These are phyloP conservation scores for Drechslera avenae DNA, from an alignment of 2,329 filamentous ascomycete species.

Conservation along the genomic window DNA sequence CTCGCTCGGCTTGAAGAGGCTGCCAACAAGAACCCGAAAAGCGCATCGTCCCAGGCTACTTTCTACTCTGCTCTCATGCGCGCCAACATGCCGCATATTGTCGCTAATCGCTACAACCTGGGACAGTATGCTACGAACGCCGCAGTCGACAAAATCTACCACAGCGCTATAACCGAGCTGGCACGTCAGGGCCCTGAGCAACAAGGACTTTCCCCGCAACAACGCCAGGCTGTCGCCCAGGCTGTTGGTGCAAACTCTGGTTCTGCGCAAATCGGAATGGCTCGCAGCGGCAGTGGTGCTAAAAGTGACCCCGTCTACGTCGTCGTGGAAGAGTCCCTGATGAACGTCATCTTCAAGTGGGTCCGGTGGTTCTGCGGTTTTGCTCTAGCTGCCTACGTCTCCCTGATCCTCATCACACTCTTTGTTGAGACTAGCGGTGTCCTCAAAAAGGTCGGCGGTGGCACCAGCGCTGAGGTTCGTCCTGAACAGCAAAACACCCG, in stretches of 20 bases:
- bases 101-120: conserved; percentile 87
- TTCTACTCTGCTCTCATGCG: conserved; percentile 92
- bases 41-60: conserved; percentile 84
- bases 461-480: conserved; percentile 81
- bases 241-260: conserved; percentile 74
- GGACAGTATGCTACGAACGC: conserved; percentile 82
- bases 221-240: conserved; percentile 79
- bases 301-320: conserved; percentile 92
- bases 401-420: conserved; percentile 78
- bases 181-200: conserved; percentile 52
- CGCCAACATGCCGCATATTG: conserved; percentile 90
- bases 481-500: conserved; percentile 89
- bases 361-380: conserved; percentile 84
- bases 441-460: conserved; percentile 76
- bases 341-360: conserved; percentile 84
- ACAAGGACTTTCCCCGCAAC: conserved; percentile 59
- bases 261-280: conserved; percentile 68
- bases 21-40: conserved; percentile 89
- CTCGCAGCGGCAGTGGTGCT: conserved; percentile 66
- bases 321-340: conserved; percentile 87
- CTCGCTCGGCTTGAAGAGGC: conserved; percentile 87
- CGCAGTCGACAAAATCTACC: conserved; percentile 77
- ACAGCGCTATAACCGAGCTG: conserved; percentile 71
- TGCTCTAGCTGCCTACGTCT: conserved; percentile 76
- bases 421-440: conserved; percentile 80